Evolutionary conservation across 495 filamentous ascomycete species (phyloP), one percentile per base, ranked within the genome.

Genomic region (Xylaria grammica): DNA sequence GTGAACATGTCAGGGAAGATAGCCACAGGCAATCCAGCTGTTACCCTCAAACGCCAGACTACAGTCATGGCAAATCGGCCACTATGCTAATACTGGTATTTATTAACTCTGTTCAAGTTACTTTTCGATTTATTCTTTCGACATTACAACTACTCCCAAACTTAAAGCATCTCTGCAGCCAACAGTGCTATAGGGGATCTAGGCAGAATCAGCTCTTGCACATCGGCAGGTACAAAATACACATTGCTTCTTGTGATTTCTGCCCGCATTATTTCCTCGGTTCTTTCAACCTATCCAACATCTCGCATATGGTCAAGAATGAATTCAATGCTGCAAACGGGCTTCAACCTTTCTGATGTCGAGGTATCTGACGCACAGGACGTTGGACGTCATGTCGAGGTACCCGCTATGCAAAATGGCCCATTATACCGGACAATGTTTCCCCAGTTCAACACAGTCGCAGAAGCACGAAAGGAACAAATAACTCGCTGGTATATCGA

Each of bases 401-500:
- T 57, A 57, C 54, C 54, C 36, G 54, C 54, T n/a, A 61, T 61
- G 49, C 63, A 66, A 44, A 66, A 60, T 50, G 63, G 56, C 48
- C 63, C 63, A 29, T 55, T 65, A 32, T 65, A 65, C 34, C 54
- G 49, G 27, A 65, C 56, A 40, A 65, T 66, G 63, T 60, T 66
- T 61, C 63, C 63, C 49, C 49, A 45, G 56, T 49, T 38, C 38
- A 44, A 56, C 63, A 65, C 61, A 34, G 22, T 62, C 24, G 50
- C 40, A 55, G 53, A 65, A 58, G 30, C 53, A 45, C 52, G 58
- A 58, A 65, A n/a, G 53, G 53, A 58, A 24, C 40, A 65, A 44
- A 65, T 65, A 65, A 52, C 34, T 52, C 51, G 52, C 42, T 65
- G 57, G 56, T 55, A 66, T 61, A 26, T 44, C 40, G 63, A 55